Evolutionary conservation across 352 stramenopile genomes (phyloP).

Genomic region (Poterioochromonas sp.): DNA sequence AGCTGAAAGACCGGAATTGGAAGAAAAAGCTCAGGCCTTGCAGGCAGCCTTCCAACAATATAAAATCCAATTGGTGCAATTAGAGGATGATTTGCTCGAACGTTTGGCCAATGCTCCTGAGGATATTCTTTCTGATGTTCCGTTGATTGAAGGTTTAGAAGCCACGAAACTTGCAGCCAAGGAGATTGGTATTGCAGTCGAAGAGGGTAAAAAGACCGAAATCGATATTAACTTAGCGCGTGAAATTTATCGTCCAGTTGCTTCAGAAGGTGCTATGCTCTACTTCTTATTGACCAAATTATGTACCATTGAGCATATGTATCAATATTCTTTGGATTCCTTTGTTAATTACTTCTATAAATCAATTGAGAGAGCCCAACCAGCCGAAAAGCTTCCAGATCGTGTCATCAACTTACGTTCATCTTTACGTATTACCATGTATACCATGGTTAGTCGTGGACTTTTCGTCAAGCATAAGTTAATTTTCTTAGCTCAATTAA

Average conservation of each 20-base stretch:
- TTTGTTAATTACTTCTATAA: slow-evolving; percentile 76
- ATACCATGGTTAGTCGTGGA: slow-evolving; percentile 79
- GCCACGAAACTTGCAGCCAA: slow-evolving; percentile 45
- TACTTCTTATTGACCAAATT: slow-evolving; percentile 82
- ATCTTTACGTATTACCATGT: slow-evolving; percentile 75
- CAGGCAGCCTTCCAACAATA: slow-evolving; percentile 71
- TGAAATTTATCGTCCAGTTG: slow-evolving; percentile 69
- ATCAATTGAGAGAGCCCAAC: slow-evolving; percentile 60
- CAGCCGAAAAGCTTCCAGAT: slow-evolving; percentile 65
- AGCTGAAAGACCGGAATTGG: slow-evolving; percentile 74
- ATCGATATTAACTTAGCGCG: slow-evolving; percentile 47
- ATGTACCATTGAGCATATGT: slow-evolving; percentile 76
- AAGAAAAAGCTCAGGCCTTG: slow-evolving; percentile 77
- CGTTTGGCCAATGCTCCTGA: slow-evolving; percentile 74
- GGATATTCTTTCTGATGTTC: slow-evolving; percentile 82
- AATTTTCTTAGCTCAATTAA: slow-evolving; percentile 79
- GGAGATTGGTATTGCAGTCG: slow-evolving; percentile 63
- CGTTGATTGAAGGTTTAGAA: slow-evolving; percentile 75
- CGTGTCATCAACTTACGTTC: slow-evolving; percentile 74
- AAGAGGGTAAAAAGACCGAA: slow-evolving; percentile 71
- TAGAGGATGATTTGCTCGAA: slow-evolving; percentile 81
- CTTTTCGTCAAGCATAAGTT: slow-evolving; percentile 87
- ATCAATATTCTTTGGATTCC: slow-evolving; percentile 83
- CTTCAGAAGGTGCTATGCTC: slow-evolving; percentile 67
- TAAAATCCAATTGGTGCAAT: slow-evolving; percentile 74